phyloP scores from a whole-genome alignment of 805 yeast genomes.

The Candida maris region DNA sequence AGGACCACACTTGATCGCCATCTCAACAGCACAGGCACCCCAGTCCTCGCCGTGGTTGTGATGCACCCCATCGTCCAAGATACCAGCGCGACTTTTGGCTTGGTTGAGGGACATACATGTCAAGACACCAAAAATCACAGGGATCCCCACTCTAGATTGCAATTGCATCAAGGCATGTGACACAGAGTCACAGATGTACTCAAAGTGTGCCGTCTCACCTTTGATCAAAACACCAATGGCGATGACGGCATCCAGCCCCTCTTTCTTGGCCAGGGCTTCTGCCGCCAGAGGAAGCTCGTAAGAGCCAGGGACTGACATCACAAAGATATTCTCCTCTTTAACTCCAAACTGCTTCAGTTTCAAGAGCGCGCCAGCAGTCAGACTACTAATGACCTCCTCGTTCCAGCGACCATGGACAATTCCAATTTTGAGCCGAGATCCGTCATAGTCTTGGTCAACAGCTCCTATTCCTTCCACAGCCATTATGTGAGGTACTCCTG shows the following conservation, averaged over 20 bases:
- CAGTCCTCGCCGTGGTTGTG: conserved; percentile 98
- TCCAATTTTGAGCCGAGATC: conserved; percentile 64
- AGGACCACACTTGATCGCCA: conserved; percentile 51
- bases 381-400: conserved; percentile 63
- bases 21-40: conserved; percentile 99
- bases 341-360: conserved; percentile 67
- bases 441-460: conserved; percentile 43
- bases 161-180: conserved; percentile 81
- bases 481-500: conserved; percentile 50
- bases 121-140: conserved; percentile 89
- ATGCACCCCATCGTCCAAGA: conserved; percentile 57
- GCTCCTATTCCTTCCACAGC: conserved; percentile 81
- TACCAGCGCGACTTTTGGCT: conserved; percentile 89
- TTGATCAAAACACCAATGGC: conserved; percentile 94
- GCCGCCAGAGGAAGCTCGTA: conserved; percentile 90
- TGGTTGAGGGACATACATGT: conserved; percentile 94
- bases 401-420: conserved; percentile 98
- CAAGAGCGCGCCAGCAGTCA: conserved; percentile 72
- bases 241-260: conserved; percentile 74
- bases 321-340: conserved; percentile 64
- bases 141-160: conserved; percentile 64
- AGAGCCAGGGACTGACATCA: conserved; percentile 92
- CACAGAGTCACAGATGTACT: conserved; percentile 89
- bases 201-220: conserved; percentile 98
- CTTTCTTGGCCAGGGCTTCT: conserved; percentile 45